phyloP scores from a whole-genome alignment of 306 rosid species.

The Delonix regia region DNA sequence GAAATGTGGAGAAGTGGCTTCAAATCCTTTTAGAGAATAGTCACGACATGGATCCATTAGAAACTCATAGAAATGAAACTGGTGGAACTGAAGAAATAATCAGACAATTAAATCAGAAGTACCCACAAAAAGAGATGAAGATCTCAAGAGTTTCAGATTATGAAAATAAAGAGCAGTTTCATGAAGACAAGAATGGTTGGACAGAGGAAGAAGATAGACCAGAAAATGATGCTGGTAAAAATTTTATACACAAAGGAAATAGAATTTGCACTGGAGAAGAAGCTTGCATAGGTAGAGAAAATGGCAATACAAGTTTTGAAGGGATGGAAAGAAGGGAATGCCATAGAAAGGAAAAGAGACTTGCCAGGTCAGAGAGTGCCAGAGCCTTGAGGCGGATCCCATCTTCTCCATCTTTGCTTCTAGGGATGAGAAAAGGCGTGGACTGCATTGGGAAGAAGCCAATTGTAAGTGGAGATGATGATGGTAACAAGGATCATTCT shows the following conservation, averaged over 20 bases:
- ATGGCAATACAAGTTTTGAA: conserved; percentile 47
- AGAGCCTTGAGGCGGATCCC: conserved; percentile 75
- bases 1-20: conserved; percentile 95
- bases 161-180: conserved; percentile 38
- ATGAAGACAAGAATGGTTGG: conserved; percentile 32
- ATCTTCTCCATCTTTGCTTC: conserved; percentile 84
- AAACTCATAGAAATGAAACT: conserved; percentile 43
- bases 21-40: conserved; percentile 74
- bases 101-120: conserved; percentile 50
- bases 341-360: conserved; percentile 57
- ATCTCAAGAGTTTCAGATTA: conserved; percentile 42
- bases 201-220: conserved; percentile 35
- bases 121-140: conserved; percentile 57
- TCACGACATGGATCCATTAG: conserved; percentile 46
- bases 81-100: conserved; percentile 46
- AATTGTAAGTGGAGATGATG: conserved; percentile 51
- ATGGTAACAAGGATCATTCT: conserved; percentile 39
- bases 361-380: conserved; percentile 78
- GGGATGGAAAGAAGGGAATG: conserved; percentile 53
- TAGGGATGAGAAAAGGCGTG: conserved; percentile 75
- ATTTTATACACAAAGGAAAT: conserved; percentile 32
- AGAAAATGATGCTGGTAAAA: conserved; percentile 33
- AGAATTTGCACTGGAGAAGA: conserved; percentile 34
- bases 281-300: conserved; percentile 42
- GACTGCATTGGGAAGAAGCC: conserved; percentile 78